phyloP scores from a whole-genome alignment of 2,329 filamentous ascomycete species.

The Acephala macrosclerotiorum region DNA sequence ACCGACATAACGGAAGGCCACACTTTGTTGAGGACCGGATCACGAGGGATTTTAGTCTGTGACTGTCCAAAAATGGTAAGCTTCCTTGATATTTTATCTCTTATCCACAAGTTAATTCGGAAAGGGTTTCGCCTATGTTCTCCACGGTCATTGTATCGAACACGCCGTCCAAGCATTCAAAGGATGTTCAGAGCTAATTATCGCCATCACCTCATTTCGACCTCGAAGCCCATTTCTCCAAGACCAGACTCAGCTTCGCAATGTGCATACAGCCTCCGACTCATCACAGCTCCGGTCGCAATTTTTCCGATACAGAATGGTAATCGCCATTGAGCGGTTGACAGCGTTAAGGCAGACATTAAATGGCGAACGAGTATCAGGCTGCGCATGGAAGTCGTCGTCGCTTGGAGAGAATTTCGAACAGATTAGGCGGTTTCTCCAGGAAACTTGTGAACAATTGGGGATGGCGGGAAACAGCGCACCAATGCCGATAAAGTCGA shows the following conservation, averaged over 20 bases:
- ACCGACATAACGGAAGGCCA: constrained; percentile 3
- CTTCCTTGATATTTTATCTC: too few relatives aligned
- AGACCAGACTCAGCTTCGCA: constrained; percentile 9
- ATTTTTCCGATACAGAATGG: constrained; percentile 7
- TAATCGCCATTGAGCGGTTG: constrained; percentile 1
- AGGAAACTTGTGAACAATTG: constrained; percentile 13
- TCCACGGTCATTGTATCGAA: constrained; percentile 15
- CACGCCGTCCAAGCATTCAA: constrained; percentile 6
- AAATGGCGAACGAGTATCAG: neutral
- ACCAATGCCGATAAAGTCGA: neutral
- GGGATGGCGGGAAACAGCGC: neutral
- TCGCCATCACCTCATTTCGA: constrained; percentile 8
- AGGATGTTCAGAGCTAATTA: constrained; percentile 12
- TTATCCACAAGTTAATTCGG: neutral
- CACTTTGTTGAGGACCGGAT: constrained; percentile 2
- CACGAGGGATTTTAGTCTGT: neutral
- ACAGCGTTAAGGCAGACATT: constrained; percentile 9
- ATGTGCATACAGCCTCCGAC: constrained; percentile 1
- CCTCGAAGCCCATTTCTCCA: constrained; percentile 8
- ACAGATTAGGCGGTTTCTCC: constrained; percentile 7
- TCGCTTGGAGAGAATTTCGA: constrained; percentile 7
- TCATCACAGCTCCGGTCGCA: neutral
- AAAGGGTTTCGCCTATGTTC: constrained; percentile 6
- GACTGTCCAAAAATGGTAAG: neutral
- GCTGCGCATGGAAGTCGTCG: neutral